Conservation (phyloP, 257 asterid species). For the Leptodermis oblonga region DNA sequence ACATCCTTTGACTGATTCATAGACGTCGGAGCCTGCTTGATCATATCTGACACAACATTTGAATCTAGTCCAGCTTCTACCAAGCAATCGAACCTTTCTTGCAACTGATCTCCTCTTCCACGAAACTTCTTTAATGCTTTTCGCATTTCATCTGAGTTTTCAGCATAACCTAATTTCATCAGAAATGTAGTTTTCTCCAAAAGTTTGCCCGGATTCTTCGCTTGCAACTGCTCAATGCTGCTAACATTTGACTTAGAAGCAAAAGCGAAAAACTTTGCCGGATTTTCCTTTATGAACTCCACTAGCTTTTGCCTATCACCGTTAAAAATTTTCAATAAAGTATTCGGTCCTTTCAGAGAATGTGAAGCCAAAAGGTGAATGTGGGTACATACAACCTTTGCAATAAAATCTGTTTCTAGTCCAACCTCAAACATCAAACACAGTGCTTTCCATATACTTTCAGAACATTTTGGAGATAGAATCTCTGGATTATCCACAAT, state of each 20-base stretch:
- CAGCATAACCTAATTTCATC: constrained; percentile 60
- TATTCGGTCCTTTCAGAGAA: constrained; percentile 57
- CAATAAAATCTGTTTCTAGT: constrained; percentile 43
- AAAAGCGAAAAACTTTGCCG: constrained; percentile 43
- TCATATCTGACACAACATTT: constrained; percentile 56
- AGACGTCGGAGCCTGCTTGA: constrained; percentile 61
- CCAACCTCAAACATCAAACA: constrained; percentile 61
- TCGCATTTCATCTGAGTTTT: constrained; percentile 83
- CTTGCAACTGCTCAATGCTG: constrained; percentile 26
- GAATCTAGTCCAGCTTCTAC: constrained; percentile 74
- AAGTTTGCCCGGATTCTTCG: constrained; percentile 49
- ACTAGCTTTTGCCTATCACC: constrained; percentile 51
- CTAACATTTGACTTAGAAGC: constrained; percentile 49
- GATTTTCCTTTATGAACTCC: constrained; percentile 44
- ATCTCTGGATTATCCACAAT: constrained; percentile 49
- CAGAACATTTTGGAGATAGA: constrained; percentile 46
- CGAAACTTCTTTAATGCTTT: constrained; percentile 71
- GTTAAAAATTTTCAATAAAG: constrained; percentile 49
- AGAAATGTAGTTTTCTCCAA: constrained; percentile 59
- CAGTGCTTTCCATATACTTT: constrained; percentile 63
- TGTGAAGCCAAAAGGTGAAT: constrained; percentile 44
- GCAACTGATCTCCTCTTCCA: constrained; percentile 92
- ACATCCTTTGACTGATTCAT: constrained; percentile 68
- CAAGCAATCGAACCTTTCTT: constrained; percentile 83
- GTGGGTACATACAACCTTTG: constrained; percentile 44